Evolutionary conservation across 2,329 filamentous ascomycete species (phyloP).

Genomic region (Penicillium sp.): DNA sequence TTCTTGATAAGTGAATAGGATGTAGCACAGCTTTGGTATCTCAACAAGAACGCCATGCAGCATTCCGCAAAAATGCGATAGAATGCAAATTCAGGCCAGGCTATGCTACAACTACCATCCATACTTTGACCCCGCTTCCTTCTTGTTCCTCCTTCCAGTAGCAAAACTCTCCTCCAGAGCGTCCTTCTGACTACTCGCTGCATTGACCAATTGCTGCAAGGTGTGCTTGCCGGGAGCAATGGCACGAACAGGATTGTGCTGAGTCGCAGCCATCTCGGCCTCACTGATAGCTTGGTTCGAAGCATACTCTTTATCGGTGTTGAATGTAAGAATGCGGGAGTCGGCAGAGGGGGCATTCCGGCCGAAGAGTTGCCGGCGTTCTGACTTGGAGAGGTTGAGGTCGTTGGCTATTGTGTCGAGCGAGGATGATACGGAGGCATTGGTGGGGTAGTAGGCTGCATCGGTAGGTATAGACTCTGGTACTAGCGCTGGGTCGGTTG

Average conservation of each 20-base stretch:
- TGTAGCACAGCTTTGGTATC: conserved; percentile 12
- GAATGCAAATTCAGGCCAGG: conserved; percentile 1
- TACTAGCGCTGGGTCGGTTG: conserved; percentile 21
- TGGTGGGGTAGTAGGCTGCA: conserved; percentile 13
- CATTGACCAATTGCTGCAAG: conserved; percentile 81
- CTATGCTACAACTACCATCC: conserved; percentile 63
- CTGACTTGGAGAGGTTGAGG: conserved; percentile 75
- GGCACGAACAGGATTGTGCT: conserved; percentile 78
- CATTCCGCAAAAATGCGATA: background rate
- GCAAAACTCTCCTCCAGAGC: conserved; percentile 92
- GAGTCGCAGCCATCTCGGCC: conserved; percentile 49
- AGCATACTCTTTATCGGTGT: conserved; percentile 83
- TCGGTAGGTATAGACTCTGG: conserved; percentile 7
- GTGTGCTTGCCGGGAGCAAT: conserved; percentile 89
- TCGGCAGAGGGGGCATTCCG: conserved; percentile 57
- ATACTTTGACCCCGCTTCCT: conserved; percentile 79
- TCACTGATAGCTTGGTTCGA: conserved; percentile 78
- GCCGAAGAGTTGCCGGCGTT: conserved; percentile 83
- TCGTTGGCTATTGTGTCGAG: conserved; percentile 73
- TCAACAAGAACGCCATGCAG: conserved; percentile 5
- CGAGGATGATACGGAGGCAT: conserved; percentile 32
- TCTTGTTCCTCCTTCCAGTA: conserved; percentile 73
- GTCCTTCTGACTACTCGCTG: conserved; percentile 78
- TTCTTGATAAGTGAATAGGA: background rate
- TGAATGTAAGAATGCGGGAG: conserved; percentile 78